Conservation (phyloP, 495 filamentous ascomycete species). For the Bathelium albidoporum region DNA sequence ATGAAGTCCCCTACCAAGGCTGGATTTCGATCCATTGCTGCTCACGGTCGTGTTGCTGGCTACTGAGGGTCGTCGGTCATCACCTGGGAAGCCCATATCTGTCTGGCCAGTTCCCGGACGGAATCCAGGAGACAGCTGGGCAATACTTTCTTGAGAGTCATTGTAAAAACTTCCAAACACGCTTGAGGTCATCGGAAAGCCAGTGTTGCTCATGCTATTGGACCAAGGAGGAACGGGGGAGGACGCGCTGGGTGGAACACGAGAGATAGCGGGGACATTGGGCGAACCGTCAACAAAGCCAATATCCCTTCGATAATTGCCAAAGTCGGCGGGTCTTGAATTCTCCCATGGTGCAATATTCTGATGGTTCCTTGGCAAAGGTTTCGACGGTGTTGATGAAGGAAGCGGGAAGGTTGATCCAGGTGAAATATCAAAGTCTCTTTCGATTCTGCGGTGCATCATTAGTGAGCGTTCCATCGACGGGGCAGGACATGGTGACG, state of each 20-base stretch:
- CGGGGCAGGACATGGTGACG: background rate
- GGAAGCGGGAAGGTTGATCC: slow-evolving; percentile 24
- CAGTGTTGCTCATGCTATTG: slow-evolving; percentile 14
- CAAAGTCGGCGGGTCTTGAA: slow-evolving; percentile 44
- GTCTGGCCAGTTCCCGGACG: slow-evolving; percentile 54
- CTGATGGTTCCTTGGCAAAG: slow-evolving; percentile 26
- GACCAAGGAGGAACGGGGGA: slow-evolving; percentile 29
- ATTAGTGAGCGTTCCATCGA: background rate
- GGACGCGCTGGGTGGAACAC: slow-evolving; percentile 42
- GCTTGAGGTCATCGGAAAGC: slow-evolving; percentile 26
- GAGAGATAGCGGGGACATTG: slow-evolving; percentile 42
- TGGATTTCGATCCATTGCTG: slow-evolving; percentile 81
- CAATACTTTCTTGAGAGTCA: slow-evolving; percentile 55
- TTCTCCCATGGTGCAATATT: slow-evolving; percentile 32
- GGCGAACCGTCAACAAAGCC: slow-evolving; percentile 53
- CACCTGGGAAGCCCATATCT: slow-evolving; percentile 57
- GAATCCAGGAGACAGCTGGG: slow-evolving; percentile 56
- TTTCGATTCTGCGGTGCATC: slow-evolving; percentile 18
- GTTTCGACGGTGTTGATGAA: slow-evolving; percentile 8
- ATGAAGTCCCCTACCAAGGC: slow-evolving; percentile 55
- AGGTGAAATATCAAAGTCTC: slow-evolving; percentile 32
- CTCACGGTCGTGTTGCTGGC: slow-evolving; percentile 83
- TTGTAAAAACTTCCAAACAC: slow-evolving; percentile 46
- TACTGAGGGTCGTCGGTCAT: slow-evolving; percentile 77
- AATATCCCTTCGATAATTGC: slow-evolving; percentile 61